Conservation (phyloP, 176 grass and related monocot species). For the Phoenix roebelenii region DNA sequence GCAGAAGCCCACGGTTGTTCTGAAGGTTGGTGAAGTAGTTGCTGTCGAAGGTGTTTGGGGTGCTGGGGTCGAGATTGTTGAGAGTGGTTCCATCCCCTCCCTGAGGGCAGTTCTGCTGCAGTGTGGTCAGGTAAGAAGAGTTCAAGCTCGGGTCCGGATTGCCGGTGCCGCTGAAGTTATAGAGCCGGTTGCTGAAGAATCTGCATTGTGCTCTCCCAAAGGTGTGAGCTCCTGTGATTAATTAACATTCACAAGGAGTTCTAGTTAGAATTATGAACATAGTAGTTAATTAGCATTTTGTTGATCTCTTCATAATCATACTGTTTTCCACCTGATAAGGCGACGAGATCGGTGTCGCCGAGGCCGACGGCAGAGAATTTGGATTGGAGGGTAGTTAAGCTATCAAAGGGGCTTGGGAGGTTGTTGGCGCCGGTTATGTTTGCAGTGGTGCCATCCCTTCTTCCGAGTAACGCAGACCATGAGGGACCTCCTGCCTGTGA, state of each 20-base stretch:
- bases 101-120: conserved; percentile 27
- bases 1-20: conserved; percentile 29
- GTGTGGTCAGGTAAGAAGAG: conserved; percentile 2
- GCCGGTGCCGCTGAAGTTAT: conserved; percentile 44
- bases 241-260: not conserved
- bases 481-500: conserved; percentile 48
- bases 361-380: conserved; percentile 34
- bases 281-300: not conserved
- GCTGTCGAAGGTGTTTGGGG: conserved; percentile 40
- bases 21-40: conserved; percentile 52
- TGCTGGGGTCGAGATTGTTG: conserved; percentile 51
- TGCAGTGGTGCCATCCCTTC: conserved; percentile 33
- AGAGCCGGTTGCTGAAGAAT: conserved; percentile 31
- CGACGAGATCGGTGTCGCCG: conserved; percentile 36
- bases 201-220: conserved; percentile 44
- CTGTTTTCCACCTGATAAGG: conserved; percentile 37
- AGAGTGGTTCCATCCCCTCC: not conserved
- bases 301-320: not conserved
- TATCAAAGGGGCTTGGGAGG: conserved; percentile 24
- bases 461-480: conserved; percentile 42
- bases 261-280: not conserved
- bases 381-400: not conserved
- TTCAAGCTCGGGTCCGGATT: conserved; percentile 37
- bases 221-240: conserved; percentile 41
- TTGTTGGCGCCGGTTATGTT: conserved; percentile 10